Evolutionary conservation across 768 basidiomycete species (phyloP).

Genomic region (Tricholoma furcatifolium): DNA sequence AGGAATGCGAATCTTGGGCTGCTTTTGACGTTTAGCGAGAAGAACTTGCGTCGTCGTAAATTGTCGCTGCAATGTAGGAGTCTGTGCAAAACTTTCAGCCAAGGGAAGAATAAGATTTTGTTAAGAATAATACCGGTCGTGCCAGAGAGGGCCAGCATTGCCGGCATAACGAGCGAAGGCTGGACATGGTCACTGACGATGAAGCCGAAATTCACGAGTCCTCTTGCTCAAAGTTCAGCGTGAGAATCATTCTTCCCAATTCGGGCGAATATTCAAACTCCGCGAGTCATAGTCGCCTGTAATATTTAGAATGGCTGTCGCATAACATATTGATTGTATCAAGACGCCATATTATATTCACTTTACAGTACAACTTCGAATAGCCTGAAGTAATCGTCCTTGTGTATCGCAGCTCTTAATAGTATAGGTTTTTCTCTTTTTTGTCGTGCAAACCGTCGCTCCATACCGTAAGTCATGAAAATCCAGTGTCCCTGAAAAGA

Average conservation of each 20-base stretch:
- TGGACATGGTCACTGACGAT: slow-evolving; percentile 10
- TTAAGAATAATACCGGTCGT: slow-evolving; percentile 11
- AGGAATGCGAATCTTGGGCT: slow-evolving; percentile 50
- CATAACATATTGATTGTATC: too few species aligned
- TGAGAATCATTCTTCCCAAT: slow-evolving; percentile 5
- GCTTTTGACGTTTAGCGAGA: slow-evolving; percentile 49
- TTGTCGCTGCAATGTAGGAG: slow-evolving; percentile 28
- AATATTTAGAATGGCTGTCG: too few species aligned
- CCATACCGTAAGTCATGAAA: too few species aligned
- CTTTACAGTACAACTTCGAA: too few species aligned
- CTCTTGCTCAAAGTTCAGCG: not conserved
- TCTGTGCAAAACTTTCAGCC: slow-evolving; percentile 9
- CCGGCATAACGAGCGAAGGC: slow-evolving; percentile 24
- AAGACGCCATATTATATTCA: too few species aligned
- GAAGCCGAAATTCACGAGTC: not conserved
- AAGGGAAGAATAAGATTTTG: not conserved
- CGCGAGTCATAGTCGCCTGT: too few species aligned
- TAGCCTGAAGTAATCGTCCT: too few species aligned
- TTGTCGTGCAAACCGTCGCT: too few species aligned
- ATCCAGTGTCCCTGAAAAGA: too few species aligned
- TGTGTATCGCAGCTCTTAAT: too few species aligned
- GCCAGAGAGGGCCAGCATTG: slow-evolving; percentile 23
- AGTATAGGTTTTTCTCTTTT: too few species aligned
- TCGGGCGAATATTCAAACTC: too few species aligned
- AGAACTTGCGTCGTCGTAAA: slow-evolving; percentile 53